phyloP scores from a whole-genome alignment of 345 rosid species.

The Odontarrhena argentea region DNA sequence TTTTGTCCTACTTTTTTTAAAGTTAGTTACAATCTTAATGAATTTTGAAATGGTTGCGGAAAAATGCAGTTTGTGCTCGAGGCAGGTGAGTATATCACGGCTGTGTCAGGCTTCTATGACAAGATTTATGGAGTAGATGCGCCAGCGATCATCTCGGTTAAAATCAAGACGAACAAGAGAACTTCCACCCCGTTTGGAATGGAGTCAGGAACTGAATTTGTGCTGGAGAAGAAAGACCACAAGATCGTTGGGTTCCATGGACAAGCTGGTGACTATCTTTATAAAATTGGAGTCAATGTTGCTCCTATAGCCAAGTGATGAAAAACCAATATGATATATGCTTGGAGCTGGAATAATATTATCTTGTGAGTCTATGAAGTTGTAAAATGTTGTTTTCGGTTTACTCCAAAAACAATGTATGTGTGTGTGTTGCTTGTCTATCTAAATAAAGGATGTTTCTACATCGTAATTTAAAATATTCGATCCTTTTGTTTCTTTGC shows the following conservation, averaged over 20 bases:
- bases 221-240: conserved; percentile 32
- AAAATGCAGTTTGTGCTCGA: conserved; percentile 44
- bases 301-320: conserved; percentile 35
- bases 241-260: conserved; percentile 43
- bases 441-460: conserved; percentile 21
- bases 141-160: conserved; percentile 16
- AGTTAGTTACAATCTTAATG: background rate
- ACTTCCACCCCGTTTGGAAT: conserved; percentile 28
- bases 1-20: background rate
- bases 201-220: conserved; percentile 27
- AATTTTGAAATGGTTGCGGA: conserved; percentile 18
- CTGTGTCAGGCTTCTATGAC: conserved; percentile 34
- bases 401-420: background rate
- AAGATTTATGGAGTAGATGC: conserved; percentile 28
- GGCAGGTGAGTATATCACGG: conserved; percentile 32
- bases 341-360: conserved; percentile 7
- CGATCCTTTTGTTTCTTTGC: too few relatives aligned
- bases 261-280: conserved; percentile 32
- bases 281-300: conserved; percentile 37
- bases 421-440: conserved; percentile 1
- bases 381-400: conserved; percentile 15
- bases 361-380: conserved; percentile 13
- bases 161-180: conserved; percentile 38
- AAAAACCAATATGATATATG: conserved; percentile 9
- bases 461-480: background rate